Percentiles rank a stretch among this genome's conserved stretches.
Conservation (phyloP, 768 basidiomycete species). For the Boletus subcaerulescens region DNA sequence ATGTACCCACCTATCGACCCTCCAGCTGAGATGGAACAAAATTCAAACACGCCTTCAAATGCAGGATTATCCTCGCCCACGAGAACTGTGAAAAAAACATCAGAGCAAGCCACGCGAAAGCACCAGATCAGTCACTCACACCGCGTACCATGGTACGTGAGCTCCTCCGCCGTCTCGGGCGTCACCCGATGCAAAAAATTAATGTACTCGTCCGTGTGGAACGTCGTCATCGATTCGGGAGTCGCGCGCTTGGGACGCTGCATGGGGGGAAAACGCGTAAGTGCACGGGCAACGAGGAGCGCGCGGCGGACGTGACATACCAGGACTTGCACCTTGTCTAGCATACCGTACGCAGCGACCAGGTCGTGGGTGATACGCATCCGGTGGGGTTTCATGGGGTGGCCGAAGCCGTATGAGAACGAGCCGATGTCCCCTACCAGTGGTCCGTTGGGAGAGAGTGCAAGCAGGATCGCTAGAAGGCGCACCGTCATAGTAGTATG, state of each 20-base stretch:
- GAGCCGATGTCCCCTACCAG: constrained; percentile 63
- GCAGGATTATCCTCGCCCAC: constrained; percentile 95
- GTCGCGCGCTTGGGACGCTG: constrained; percentile 71
- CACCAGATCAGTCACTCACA: constrained; percentile 49
- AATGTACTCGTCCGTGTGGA: constrained; percentile 98
- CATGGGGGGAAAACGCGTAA: background rate
- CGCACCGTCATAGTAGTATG: constrained; percentile 79
- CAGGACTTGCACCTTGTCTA: constrained; percentile 91
- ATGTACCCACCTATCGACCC: constrained; percentile 79
- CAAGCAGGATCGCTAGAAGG: background rate
- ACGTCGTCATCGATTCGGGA: constrained; percentile 80
- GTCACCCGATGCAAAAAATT: constrained; percentile 86
- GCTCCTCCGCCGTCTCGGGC: constrained; percentile 84
- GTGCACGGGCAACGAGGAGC: background rate
- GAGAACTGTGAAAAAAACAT: constrained; percentile 34
- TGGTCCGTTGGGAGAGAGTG: constrained; percentile 1
- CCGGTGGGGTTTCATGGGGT: constrained; percentile 95
- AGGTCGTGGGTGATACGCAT: constrained; percentile 94
- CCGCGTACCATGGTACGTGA: constrained; percentile 80
- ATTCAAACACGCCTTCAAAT: constrained; percentile 96
- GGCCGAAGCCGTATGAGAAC: constrained; percentile 82
- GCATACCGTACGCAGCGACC: constrained; percentile 86
- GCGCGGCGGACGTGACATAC: constrained; percentile 40
- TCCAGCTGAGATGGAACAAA: constrained; percentile 94
- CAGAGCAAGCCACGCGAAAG: background rate